phyloP scores from a whole-genome alignment of 2,329 filamentous ascomycete genomes.

The Diaporthe helianthi region DNA sequence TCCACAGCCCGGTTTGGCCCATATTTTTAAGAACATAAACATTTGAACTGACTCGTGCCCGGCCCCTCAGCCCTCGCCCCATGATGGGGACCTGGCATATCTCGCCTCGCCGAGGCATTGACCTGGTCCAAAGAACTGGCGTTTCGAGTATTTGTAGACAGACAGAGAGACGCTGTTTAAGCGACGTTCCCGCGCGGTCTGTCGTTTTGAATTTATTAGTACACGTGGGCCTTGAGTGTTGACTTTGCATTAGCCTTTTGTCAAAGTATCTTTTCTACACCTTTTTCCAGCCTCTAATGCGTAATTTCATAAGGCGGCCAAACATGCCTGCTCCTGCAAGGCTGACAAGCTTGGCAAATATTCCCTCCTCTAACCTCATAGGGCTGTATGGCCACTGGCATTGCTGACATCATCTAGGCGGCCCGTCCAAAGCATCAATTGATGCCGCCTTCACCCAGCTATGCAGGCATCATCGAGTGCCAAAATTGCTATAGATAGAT shows the following conservation, averaged over 20 bases:
- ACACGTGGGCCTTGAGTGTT: not conserved
- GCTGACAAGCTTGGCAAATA: not conserved
- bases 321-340: not conserved
- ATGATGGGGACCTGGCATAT: not conserved
- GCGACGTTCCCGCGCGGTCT: not conserved
- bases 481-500: no score
- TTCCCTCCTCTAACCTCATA: not conserved
- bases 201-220: not conserved
- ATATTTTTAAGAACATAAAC: not conserved
- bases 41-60: conserved; percentile 12
- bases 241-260: not conserved
- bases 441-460: not conserved
- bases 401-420: no score
- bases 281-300: not conserved
- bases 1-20: not conserved
- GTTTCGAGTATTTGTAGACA: no score
- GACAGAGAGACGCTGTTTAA: not conserved
- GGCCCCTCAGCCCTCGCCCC: not conserved
- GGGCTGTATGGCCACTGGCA: not conserved
- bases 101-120: not conserved
- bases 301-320: not conserved
- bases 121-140: not conserved
- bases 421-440: no score
- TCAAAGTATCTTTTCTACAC: not conserved
- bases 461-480: not conserved